Evolutionary conservation across 164 flowering plant species (phyloP), one percentile per base, ranked within the genome.

Genomic region (Chloranthus sessilifolius): DNA sequence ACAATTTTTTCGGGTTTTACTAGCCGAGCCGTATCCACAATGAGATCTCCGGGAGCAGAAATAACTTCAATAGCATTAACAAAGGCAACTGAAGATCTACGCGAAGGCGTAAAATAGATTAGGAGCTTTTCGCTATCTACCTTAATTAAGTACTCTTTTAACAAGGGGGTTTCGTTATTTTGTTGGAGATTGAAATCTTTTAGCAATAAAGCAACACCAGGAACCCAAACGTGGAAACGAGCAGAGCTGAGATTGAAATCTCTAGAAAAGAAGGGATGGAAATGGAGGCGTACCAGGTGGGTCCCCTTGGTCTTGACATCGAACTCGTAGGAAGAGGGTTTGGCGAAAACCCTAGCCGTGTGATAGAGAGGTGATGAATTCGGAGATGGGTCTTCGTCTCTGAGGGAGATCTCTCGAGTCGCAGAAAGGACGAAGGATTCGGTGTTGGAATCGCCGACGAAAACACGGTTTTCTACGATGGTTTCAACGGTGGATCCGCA

Each of bases 1-100:
- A 48, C 66, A 1, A 52, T 0, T 2, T 70, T 58, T 17, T 23
- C 30, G 4, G 49, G 15, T 4, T 22, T 53, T 8, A 70, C 45
- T 14, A 42, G 9, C 1, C 3, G 39, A 24, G 86, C 86, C 37
- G 43, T 75, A 47, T 79, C 85, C 0, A 57, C 19, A 38, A 84
- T 68, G 38, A 90, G 76, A 12, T 34, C 52, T 17, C 75, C 76
- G 0, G 97, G 95, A 15, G 70, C 79, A 2, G 95, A 87, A 53
- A 81, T 77, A 48, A 90, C 79, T 67, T 87, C 97, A 10, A 90
- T 25, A 15, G 85, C 95, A 63, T 75, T 90, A 9, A 90, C 35
- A 54, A 74, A 90, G 0, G 97, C 97, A 26, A 84, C 33, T 19
- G 47, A 67, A 5, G 95, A 82, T 28, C 46, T 48, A 31, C 48